A percentile compares a stretch with the other conserved stretches of the same genome.
phyloP scores from a whole-genome alignment of 257 asterid species.

The Gentiana straminea region DNA sequence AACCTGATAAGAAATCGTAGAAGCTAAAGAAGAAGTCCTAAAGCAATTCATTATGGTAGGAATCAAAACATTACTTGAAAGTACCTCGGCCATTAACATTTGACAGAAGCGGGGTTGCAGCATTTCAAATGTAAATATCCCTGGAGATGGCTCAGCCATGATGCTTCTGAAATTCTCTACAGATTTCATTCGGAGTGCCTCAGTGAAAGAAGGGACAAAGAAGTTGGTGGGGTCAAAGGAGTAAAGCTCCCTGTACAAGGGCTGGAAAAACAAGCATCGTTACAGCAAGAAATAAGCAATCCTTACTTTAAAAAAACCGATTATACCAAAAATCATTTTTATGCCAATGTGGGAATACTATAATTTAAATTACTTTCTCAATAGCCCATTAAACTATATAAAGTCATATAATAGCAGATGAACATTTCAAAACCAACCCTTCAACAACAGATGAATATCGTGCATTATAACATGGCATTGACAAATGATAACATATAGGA shows the following conservation, averaged over 20 bases:
- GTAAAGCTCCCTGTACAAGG: conserved; percentile 64
- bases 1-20: conserved; percentile 34
- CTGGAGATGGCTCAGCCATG: conserved; percentile 82
- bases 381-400: too few relatives aligned
- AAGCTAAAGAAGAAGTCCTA: conserved; percentile 22
- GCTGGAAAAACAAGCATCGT: conserved; percentile 36
- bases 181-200: conserved; percentile 59
- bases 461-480: too few relatives aligned
- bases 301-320: too few relatives aligned
- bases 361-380: too few relatives aligned
- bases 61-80: conserved; percentile 13
- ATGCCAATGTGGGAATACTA: too few relatives aligned
- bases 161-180: conserved; percentile 71
- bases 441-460: too few relatives aligned
- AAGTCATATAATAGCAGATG: too few relatives aligned
- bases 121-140: conserved; percentile 81
- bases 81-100: conserved; percentile 84
- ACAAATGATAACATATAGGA: too few relatives aligned
- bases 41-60: conserved; percentile 15
- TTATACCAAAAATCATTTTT: too few relatives aligned
- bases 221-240: conserved; percentile 50
- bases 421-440: too few relatives aligned
- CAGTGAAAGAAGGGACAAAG: conserved; percentile 67
- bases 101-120: conserved; percentile 87
- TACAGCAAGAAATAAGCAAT: conserved; percentile 3